Conservation (phyloP, 371 early-diverging fungal genomes). For the Mucor lusitanicus region DNA sequence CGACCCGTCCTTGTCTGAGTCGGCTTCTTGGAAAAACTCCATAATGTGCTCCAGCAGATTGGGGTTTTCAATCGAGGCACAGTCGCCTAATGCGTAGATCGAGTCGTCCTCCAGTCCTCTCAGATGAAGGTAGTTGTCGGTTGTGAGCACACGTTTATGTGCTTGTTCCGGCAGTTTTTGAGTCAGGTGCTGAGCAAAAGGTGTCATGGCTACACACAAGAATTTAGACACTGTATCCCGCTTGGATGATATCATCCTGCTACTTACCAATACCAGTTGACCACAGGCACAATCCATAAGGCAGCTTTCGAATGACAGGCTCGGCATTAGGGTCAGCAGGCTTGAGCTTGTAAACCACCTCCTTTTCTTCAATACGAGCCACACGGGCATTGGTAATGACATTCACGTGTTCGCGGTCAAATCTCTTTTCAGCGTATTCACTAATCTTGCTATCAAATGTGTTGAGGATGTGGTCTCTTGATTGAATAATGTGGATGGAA, state of each 20-base stretch:
- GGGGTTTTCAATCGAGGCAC: constrained; percentile 78
- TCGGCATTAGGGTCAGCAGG: constrained; percentile 16
- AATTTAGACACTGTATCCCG: background rate
- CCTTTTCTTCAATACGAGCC: constrained; percentile 50
- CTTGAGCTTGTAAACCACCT: constrained; percentile 55
- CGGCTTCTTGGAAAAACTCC: constrained; percentile 54
- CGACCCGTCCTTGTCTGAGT: constrained; percentile 53
- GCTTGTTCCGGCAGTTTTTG: constrained; percentile 55
- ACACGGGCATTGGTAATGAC: constrained; percentile 78
- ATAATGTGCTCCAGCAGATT: constrained; percentile 58
- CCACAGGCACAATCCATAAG: constrained; percentile 84
- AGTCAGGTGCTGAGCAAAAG: constrained; percentile 59
- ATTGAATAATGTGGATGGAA: constrained; percentile 68
- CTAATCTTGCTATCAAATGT: constrained; percentile 78
- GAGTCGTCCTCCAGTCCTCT: constrained; percentile 62
- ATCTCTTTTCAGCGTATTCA: constrained; percentile 70
- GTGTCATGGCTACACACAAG: constrained; percentile 53
- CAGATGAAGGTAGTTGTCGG: constrained; percentile 73
- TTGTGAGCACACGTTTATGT: constrained; percentile 69
- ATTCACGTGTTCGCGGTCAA: constrained; percentile 72
- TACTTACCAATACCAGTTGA: constrained; percentile 76
- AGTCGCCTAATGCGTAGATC: constrained; percentile 88
- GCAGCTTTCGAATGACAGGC: constrained; percentile 32
- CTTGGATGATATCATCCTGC: background rate
- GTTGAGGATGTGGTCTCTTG: constrained; percentile 78